Evolutionary conservation across 2,329 filamentous ascomycete genomes (phyloP).

Genomic region (Ophiosphaerella narmari): DNA sequence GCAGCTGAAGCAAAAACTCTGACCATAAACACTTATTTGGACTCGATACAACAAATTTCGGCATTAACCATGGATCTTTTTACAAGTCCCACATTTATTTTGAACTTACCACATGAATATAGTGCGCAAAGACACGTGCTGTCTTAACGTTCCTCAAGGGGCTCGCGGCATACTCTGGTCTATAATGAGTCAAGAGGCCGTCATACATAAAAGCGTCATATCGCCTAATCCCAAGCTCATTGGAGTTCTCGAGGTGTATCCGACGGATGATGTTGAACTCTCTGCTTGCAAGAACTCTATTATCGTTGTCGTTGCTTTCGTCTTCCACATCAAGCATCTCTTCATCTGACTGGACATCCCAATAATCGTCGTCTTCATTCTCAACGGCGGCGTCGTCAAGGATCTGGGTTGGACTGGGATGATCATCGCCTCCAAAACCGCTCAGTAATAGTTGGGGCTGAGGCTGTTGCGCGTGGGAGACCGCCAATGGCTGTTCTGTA

Average conservation of each 20-base stretch:
- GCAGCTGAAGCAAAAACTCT: neutral
- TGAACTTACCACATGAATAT: slow-evolving; percentile 70
- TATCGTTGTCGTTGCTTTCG: slow-evolving; percentile 23
- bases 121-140: slow-evolving; percentile 85
- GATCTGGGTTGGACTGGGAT: slow-evolving; percentile 41
- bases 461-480: slow-evolving; percentile 14
- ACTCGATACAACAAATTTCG: too few relatives aligned
- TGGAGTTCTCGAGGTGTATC: slow-evolving; percentile 43
- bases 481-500: slow-evolving; percentile 30
- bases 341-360: slow-evolving; percentile 55
- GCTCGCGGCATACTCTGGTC: slow-evolving; percentile 53
- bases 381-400: slow-evolving; percentile 49
- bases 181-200: slow-evolving; percentile 53
- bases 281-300: slow-evolving; percentile 22
- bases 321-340: slow-evolving; percentile 43
- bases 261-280: slow-evolving; percentile 46
- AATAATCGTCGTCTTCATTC: slow-evolving; percentile 55
- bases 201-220: slow-evolving; percentile 55
- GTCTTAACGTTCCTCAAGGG: slow-evolving; percentile 82
- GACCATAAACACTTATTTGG: too few relatives aligned
- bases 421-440: slow-evolving; percentile 48
- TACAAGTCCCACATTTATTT: neutral
- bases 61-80: too few relatives aligned
- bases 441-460: slow-evolving; percentile 27
- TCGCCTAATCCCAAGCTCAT: slow-evolving; percentile 44